Percentiles rank a stretch among this genome's conserved stretches.
These are phyloP conservation scores for Cytospora paraplurivora DNA, from an alignment of 2,329 filamentous ascomycete genomes.

Conservation along the genomic window DNA sequence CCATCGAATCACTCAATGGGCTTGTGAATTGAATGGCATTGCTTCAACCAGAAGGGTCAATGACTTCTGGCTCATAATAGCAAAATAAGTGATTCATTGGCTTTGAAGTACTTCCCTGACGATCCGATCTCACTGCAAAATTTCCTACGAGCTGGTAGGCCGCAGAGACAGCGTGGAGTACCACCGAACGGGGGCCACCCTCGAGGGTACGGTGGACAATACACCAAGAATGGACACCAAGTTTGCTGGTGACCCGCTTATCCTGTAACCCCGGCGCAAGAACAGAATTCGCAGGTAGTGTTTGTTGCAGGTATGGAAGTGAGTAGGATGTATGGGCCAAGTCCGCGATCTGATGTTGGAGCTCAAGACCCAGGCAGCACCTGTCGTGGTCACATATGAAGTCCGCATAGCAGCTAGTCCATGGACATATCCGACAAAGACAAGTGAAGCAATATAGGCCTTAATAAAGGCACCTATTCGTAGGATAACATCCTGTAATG, in stretches of 20 bases:
- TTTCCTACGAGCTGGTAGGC: neutral
- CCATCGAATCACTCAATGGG: constrained; percentile 5
- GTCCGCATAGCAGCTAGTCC: neutral
- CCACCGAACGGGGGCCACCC: neutral
- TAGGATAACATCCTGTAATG: neutral
- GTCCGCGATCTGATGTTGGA: neutral
- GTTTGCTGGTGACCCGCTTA: neutral
- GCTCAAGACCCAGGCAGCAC: neutral
- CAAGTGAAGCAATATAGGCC: neutral
- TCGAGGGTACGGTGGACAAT: neutral
- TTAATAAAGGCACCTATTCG: neutral
- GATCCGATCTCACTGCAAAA: neutral
- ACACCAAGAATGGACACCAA: neutral
- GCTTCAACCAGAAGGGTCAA: constrained; percentile 1
- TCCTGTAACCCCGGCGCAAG: neutral
- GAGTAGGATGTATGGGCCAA: neutral
- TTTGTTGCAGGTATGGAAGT: neutral
- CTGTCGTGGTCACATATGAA: neutral
- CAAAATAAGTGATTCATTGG: constrained; percentile 13
- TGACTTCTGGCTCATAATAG: neutral
- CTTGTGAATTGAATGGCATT: neutral
- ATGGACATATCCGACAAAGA: neutral
- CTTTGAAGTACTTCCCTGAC: neutral
- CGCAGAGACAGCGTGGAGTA: too few species aligned
- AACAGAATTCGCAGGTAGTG: neutral